Evolutionary conservation across 257 asterid genomes (phyloP).

Genomic region (Lycium ferocissimum): DNA sequence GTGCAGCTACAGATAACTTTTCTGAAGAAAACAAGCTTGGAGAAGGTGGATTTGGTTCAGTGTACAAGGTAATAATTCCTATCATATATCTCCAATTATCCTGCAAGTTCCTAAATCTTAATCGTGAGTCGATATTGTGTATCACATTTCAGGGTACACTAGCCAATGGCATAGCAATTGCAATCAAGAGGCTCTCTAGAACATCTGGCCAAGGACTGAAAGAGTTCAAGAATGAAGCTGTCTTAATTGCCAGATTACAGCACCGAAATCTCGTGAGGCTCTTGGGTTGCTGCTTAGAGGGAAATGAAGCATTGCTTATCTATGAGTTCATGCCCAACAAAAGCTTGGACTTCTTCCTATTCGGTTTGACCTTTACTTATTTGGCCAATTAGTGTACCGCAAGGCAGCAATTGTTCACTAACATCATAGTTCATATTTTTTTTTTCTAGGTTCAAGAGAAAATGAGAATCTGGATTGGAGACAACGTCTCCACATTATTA

Average conservation of each 20-base stretch:
- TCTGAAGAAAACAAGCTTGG: conserved; percentile 25
- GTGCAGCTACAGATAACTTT: background rate
- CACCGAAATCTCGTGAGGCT: conserved; percentile 31
- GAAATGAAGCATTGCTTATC: conserved; percentile 10
- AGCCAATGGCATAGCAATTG: conserved; percentile 12
- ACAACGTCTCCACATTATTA: conserved; percentile 20
- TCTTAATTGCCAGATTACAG: conserved; percentile 25
- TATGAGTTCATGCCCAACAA: conserved; percentile 31
- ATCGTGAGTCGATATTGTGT: background rate
- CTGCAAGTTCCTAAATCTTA: background rate
- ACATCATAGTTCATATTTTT: background rate
- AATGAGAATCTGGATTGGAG: conserved; percentile 1
- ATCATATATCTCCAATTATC: background rate
- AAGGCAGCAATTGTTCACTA: background rate
- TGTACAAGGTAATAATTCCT: conserved; percentile 22
- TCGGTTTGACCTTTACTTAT: background rate
- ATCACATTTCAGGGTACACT: conserved; percentile 16
- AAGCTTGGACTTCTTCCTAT: conserved; percentile 28
- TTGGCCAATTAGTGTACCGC: background rate
- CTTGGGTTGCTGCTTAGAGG: conserved; percentile 26
- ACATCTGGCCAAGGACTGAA: conserved; percentile 24
- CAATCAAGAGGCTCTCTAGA: conserved; percentile 27
- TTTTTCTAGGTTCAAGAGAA: conserved; percentile 22
- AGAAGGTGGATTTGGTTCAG: conserved; percentile 33
- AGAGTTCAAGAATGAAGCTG: conserved; percentile 31